These are phyloP conservation scores for Penium margaritaceum DNA, from an alignment of 139 green algal species.

Conservation along the genomic window DNA sequence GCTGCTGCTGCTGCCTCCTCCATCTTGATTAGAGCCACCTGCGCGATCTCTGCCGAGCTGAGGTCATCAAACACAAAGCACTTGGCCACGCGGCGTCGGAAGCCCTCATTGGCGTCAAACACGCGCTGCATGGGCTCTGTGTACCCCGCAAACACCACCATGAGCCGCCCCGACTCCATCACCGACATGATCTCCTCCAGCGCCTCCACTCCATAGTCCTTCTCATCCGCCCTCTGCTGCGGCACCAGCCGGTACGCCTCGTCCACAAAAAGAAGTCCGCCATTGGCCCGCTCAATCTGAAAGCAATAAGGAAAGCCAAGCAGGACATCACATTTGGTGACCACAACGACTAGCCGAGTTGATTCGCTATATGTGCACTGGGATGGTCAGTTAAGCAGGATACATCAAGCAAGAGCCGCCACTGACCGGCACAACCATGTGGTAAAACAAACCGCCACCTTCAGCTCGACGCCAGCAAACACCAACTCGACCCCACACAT, in stretches of 20 bases:
- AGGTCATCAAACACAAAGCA: conserved; percentile 13
- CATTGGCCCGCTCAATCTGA: conserved; percentile 5
- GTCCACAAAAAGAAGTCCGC: conserved; percentile 25
- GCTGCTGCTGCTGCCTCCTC: neutral
- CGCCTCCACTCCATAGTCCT: conserved; percentile 15
- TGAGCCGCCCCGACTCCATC: conserved; percentile 12
- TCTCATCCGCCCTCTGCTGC: conserved; percentile 5
- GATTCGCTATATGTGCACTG: too few species aligned
- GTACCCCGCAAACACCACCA: conserved; percentile 21
- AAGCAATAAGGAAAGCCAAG: too few species aligned
- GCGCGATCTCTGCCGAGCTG: neutral
- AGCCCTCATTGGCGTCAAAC: conserved; percentile 18
- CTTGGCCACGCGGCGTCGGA: conserved; percentile 3
- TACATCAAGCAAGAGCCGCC: too few species aligned
- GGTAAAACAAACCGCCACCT: too few species aligned
- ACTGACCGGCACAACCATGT: too few species aligned
- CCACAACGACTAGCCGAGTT: too few species aligned
- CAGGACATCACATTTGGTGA: too few species aligned
- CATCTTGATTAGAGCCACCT: conserved; percentile 14
- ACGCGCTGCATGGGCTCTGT: conserved; percentile 17
- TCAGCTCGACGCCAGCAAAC: too few species aligned
- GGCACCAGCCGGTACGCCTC: conserved; percentile 26
- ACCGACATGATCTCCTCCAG: conserved; percentile 26
- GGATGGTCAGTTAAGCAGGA: too few species aligned
- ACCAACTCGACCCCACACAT: too few species aligned